Base-by-base conservation (phyloP, 2,329 filamentous ascomycete genomes). In the Trichothecium roseum region DNA sequence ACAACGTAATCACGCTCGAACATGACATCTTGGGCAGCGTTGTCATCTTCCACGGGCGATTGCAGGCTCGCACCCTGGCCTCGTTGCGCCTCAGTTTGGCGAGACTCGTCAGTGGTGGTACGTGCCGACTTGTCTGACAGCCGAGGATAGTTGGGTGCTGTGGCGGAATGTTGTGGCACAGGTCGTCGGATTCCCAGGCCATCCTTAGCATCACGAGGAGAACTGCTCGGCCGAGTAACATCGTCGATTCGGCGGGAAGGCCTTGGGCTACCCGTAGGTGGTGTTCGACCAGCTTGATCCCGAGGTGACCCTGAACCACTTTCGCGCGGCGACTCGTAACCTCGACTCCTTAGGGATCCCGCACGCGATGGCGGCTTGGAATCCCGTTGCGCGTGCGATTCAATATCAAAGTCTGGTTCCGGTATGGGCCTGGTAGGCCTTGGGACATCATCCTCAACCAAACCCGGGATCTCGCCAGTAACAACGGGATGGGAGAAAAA, bases 1-100 rank as follows among this genome's bases (percentile, higher is more conserved):
- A 96, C 70, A 15, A 98, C 89, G 49, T 96, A 98, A 45, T 96
- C 91, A 44, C 89, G 78, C 53, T 94, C 88, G 47, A 94, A 83
- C 1, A 84, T 84, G 33, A 93, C 78, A 44, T 96, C 89, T 48
- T 94, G 84, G 3, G 84, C 86, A 4, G 81, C 82, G 52, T 67
- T 74, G 49, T 82, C 79, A 40, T 78, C 76, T 43, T 82, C 80
- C 38, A 71, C 67, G n/a, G 57, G 56, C 28, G 44, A 43, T 10
- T 49, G 47, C n/a, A 18, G 30, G 17, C 31, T 28, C 6, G 14
- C 14, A 16, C 30, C 32, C n/a, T 26, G 37, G 16, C 15, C 15
- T 16, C 28, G 13, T 16, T 7, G 13, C 28, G 28, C n/a, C 13
- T 35, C 37, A 16, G 28, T 15, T n/a, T 24, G 16, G 14, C 15